Base-by-base conservation (phyloP, 768 basidiomycete genomes). In the Gautieria morchelliformis region DNA sequence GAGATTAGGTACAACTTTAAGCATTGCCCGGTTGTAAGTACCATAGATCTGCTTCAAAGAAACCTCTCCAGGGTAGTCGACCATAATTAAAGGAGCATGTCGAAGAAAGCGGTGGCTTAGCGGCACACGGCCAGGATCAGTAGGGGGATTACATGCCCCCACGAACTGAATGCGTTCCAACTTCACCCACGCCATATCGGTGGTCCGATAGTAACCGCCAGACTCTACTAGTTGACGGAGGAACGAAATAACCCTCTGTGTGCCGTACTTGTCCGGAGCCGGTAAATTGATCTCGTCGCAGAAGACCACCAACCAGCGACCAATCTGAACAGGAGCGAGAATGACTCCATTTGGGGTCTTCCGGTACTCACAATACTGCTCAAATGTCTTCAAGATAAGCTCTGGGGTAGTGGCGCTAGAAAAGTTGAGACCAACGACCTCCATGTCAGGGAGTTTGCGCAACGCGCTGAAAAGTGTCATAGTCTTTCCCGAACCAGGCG, bases 261-360 rank as follows among this genome's bases (percentile, higher is more conserved):
- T 99, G 3, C 96, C 96, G 65, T 99, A 99, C 71, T 93, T 95
- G 76, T 99, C 96, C 9, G 85, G 79, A 15, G 96, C 93, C 2
- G 96, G 96, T 4, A 99, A 74, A 67, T 99, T 99, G 77, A 99
- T 98, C 71, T 99, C 96, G 68, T 99, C 96, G 69, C 96, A 99
- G 75, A 99, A 99, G n/a, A 99, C 87, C 35, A 99, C 94, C 50
- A 99, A 79, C 96, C 96, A 99, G 47, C 93, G 85, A 27, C 95
- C 95, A 60, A 97, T 93, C 66, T 97, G 93, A 4, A 87, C 73
- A 10, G 96, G 96, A 3, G 96, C 86, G 53, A 99, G 82, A 48
- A 97, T 82, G 48, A 96, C 89, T n/a, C 96, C 96, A 64, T 93
- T 98, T 12, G 96, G 93, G 4, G 96, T 98, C 74, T 98, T 98